phyloP scores from a whole-genome alignment of 768 basidiomycete genomes.

The Psilocybe sp. region DNA sequence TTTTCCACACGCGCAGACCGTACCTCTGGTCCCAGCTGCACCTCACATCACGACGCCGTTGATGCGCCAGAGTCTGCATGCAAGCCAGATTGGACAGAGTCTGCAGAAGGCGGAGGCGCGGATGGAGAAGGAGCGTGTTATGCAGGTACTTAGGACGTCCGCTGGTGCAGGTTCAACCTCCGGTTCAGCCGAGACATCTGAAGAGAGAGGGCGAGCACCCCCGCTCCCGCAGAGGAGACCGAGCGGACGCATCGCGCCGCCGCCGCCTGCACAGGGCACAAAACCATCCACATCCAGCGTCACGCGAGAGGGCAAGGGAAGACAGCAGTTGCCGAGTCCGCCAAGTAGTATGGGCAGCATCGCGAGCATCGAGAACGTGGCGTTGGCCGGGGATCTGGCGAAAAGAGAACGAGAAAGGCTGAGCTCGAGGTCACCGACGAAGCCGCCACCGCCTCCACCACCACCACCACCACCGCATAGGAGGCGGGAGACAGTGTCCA shows the following conservation, averaged over 20 bases:
- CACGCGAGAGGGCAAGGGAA: conserved; percentile 44
- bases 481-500: too few relatives aligned
- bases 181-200: not conserved
- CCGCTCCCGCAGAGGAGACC: not conserved
- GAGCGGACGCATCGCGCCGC: conserved; percentile 16
- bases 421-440: too few relatives aligned
- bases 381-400: too few relatives aligned
- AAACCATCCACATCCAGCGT: conserved; percentile 18
- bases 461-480: too few relatives aligned
- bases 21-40: conserved; percentile 30
- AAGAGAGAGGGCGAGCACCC: not conserved
- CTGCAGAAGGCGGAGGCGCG: conserved; percentile 68
- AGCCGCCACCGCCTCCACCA: too few relatives aligned
- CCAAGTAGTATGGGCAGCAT: too few relatives aligned
- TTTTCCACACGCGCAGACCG: too few relatives aligned
- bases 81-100: conserved; percentile 67
- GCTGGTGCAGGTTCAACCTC: conserved; percentile 30
- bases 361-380: too few relatives aligned
- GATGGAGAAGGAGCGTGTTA: conserved; percentile 65
- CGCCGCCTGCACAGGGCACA: conserved; percentile 29
- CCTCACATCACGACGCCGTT: conserved; percentile 57
- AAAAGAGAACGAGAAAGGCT: too few relatives aligned
- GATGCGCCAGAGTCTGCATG: conserved; percentile 74
- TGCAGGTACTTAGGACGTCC: conserved; percentile 72
- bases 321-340: conserved; percentile 36